These are phyloP conservation scores for Suillus alpinus DNA, from an alignment of 768 basidiomycete species.

Conservation along the genomic window DNA sequence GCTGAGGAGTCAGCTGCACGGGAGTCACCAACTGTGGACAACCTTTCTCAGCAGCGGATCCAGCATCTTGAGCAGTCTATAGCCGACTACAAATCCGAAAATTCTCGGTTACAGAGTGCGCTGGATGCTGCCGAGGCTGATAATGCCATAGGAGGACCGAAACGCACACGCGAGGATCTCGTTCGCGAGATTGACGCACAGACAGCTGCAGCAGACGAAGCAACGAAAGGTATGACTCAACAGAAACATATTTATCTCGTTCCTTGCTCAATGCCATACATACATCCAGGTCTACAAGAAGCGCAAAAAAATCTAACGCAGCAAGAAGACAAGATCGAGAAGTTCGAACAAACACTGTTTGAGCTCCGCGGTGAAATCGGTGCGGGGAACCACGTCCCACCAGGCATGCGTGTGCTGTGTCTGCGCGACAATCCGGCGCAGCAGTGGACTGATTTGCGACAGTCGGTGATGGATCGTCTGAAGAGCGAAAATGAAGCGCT, in stretches of 20 bases:
- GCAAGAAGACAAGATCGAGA: conserved; percentile 56
- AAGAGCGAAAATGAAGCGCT: conserved; percentile 83
- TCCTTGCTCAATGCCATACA: conserved; percentile 1
- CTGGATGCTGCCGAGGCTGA: conserved; percentile 45
- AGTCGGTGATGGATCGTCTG: conserved; percentile 71
- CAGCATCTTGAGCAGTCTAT: conserved; percentile 56
- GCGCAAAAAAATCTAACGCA: conserved; percentile 33
- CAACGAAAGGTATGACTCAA: conserved; percentile 38
- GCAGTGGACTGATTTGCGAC: conserved; percentile 73
- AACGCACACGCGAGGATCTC: conserved; percentile 35
- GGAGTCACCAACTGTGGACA: conserved; percentile 24
- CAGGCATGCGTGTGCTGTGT: conserved; percentile 64
- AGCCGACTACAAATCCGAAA: conserved; percentile 51
- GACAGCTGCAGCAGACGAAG: conserved; percentile 34
- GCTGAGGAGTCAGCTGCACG: conserved; percentile 48
- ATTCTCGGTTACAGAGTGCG: conserved; percentile 43
- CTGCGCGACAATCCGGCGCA: conserved; percentile 81
- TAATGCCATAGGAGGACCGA: conserved; percentile 16
- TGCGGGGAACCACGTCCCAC: conserved; percentile 71
- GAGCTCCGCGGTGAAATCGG: conserved; percentile 77
- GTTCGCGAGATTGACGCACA: conserved; percentile 37
- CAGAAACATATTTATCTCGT: not conserved
- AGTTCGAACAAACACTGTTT: conserved; percentile 76
- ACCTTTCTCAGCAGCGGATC: conserved; percentile 41
- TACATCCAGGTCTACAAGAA: conserved; percentile 42